These are phyloP conservation scores for Talaromyces sp. DNA, from an alignment of 2,329 filamentous ascomycete genomes.

Conservation along the genomic window DNA sequence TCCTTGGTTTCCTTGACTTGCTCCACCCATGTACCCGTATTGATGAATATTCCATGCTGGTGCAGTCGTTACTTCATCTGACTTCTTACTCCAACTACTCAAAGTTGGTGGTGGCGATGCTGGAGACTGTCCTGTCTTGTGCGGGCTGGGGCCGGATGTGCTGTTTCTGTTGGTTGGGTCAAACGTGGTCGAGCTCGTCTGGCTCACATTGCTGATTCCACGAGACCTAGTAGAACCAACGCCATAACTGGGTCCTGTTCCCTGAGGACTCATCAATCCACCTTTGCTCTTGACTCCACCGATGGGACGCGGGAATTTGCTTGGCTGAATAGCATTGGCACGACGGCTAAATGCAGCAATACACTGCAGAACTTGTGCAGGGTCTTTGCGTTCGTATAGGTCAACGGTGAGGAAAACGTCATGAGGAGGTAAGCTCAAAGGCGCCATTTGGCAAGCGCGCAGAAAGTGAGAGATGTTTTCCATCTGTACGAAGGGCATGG, in stretches of 20 bases:
- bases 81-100: conserved; percentile 87
- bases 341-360: conserved; percentile 86
- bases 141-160: conserved; percentile 57
- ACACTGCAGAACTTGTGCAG: conserved; percentile 92
- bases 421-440: conserved; percentile 84
- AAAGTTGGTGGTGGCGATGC: conserved; percentile 52
- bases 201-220: conserved; percentile 34
- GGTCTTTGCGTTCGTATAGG: conserved; percentile 92
- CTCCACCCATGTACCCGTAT: conserved; percentile 97
- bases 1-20: conserved; percentile 91
- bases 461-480: conserved; percentile 98
- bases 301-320: conserved; percentile 70
- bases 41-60: conserved; percentile 99
- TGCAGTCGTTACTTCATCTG: conserved; percentile 74
- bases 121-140: conserved; percentile 43
- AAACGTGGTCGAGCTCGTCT: conserved; percentile 44
- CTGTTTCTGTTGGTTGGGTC: conserved; percentile 39
- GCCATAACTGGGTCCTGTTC: conserved; percentile 52
- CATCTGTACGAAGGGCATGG: conserved; percentile 99
- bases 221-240: conserved; percentile 9
- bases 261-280: conserved; percentile 63
- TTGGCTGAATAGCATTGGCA: conserved; percentile 71
- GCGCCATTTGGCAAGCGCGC: conserved; percentile 77
- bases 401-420: conserved; percentile 97
- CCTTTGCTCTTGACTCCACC: conserved; percentile 64